Base-by-base conservation (phyloP, 139 green algal genomes). In the Microglena sp. region DNA sequence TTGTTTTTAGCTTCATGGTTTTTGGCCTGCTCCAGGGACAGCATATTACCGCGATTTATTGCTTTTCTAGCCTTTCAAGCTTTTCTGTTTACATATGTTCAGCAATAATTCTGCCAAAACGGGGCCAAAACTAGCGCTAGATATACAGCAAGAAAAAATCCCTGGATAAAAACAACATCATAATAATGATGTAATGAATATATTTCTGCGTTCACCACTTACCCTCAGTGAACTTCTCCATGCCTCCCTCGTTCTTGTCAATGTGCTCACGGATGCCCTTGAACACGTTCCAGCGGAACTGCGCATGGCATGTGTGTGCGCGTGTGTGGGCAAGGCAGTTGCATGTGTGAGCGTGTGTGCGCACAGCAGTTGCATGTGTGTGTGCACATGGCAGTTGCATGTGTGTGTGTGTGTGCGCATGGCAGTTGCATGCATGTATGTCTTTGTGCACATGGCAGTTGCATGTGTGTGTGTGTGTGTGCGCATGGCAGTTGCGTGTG, bases 261-360 rank as follows among this genome's bases (percentile, higher is more conserved):
- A 96, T 95, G 33, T 78, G 75, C 1, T 75, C 28, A 24, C 87
- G 75, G 55, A 96, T 88, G 59, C 78, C 79, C 28, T 81, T 81
- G 77, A 92, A 91, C 35, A 87, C 67, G 66, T 88, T 82, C 87
- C 87, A 96, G 40, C 90, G 88, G 71, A 93, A 94, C 81, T 89
- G 84, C 64, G 45, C 26, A 15, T 29, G n/a, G n/a, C n/a, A 30
- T n/a, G 44, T 18, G 60, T 27, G 24, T n/a, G n/a, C n/a, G n/a
- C n/a, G n/a, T n/a, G n/a, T n/a, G n/a, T n/a, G n/a, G n/a, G n/a
- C n/a, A n/a, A 57, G 60, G 33, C 18, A 33, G 33, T n/a, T 21
- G 59, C 24, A 33, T 60, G 27, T 33, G 24, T 15, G 8, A 33
- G 3, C 24, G 26, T 27, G 54, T 15, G 24, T 11, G 54, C 22